These are phyloP conservation scores for Fragaria ananassa DNA, from an alignment of 306 rosid species.

Conservation along the genomic window DNA sequence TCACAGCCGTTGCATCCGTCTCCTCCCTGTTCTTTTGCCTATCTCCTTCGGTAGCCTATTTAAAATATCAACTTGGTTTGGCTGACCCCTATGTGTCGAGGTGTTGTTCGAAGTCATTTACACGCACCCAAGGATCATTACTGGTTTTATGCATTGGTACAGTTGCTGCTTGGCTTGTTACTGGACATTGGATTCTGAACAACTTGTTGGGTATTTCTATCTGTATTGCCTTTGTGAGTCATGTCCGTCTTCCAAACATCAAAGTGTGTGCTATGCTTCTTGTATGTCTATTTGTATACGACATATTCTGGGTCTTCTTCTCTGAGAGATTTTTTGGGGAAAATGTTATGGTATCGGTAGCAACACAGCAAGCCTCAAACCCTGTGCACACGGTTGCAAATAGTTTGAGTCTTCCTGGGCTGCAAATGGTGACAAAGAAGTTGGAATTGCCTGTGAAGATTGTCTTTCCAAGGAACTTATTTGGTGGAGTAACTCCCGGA, in stretches of 20 bases:
- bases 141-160: conserved; percentile 52
- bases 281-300: conserved; percentile 77
- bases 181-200: conserved; percentile 94
- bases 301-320: conserved; percentile 98
- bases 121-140: conserved; percentile 65
- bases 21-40: conserved; percentile 87
- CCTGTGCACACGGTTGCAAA: conserved; percentile 95
- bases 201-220: conserved; percentile 91
- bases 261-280: conserved; percentile 96
- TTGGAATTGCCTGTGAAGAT: conserved; percentile 98
- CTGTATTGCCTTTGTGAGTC: conserved; percentile 96
- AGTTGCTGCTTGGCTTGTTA: conserved; percentile 92
- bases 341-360: conserved; percentile 98
- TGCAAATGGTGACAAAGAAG: conserved; percentile 88
- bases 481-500: conserved; percentile 75
- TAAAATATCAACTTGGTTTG: conserved; percentile 74
- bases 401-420: conserved; percentile 93
- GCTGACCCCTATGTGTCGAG: conserved; percentile 88
- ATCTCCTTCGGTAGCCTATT: conserved; percentile 59
- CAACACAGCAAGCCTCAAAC: conserved; percentile 92
- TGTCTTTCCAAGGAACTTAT: conserved; percentile 87
- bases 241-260: conserved; percentile 93
- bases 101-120: conserved; percentile 90
- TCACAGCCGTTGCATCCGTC: conserved; percentile 79
- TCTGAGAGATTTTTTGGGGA: conserved; percentile 96